A percentile compares a stretch with the other conserved stretches of the same genome.
Evolutionary conservation across 148 eudicot species (phyloP).

Genomic region (Cornus florida): DNA sequence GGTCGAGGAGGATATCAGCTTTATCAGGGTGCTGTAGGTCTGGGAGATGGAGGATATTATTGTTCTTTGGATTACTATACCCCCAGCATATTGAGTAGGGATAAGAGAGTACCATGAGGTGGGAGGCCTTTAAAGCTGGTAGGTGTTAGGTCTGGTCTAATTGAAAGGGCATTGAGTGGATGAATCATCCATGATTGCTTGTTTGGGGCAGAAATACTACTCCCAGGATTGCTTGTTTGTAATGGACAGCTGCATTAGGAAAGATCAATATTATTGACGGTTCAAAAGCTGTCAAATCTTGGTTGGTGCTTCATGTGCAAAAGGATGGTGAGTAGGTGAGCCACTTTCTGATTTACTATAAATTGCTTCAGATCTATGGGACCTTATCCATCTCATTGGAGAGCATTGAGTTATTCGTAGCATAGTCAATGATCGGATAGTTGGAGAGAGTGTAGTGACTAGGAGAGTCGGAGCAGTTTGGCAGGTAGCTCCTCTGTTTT

Average conservation of each 20-base stretch:
- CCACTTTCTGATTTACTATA: neutral
- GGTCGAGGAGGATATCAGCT: no score
- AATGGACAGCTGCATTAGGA: neutral
- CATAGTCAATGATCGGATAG: neutral
- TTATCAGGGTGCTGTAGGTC: no score
- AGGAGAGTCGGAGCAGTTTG: neutral
- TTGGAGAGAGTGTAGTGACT: neutral
- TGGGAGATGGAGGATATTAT: no score
- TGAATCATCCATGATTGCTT: neutral
- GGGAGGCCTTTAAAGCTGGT: no score
- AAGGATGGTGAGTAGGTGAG: neutral
- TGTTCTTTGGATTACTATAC: neutral
- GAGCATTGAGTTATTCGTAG: neutral
- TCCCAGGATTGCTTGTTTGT: neutral
- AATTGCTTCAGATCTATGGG: neutral
- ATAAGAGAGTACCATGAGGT: no score
- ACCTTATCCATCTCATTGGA: neutral
- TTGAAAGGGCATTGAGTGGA: neutral
- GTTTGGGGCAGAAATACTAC: neutral
- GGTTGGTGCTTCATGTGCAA: neutral
- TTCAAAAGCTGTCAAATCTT: neutral
- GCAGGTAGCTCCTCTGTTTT: neutral
- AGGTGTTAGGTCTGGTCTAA: no score
- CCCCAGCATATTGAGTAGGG: neutral
- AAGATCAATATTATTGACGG: neutral